Conservation (phyloP, 108 stramenopile species). For the Asterionellopsis glacialis region DNA sequence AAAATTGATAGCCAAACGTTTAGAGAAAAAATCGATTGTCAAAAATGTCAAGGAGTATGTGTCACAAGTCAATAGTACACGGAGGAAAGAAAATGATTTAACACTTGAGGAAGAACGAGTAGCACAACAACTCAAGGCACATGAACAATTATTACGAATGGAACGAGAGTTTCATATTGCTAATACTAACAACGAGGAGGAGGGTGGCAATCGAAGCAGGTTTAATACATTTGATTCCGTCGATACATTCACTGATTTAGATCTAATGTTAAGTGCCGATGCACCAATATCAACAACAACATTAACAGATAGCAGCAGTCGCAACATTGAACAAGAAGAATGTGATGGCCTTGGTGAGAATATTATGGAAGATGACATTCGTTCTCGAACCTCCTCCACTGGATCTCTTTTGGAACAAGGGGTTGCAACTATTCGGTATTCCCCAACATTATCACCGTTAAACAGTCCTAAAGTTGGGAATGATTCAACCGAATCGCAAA, state of each 20-base stretch:
- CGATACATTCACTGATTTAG: not conserved
- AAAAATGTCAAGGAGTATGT: conserved; percentile 6
- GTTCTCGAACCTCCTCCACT: too few relatives aligned
- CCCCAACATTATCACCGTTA: too few relatives aligned
- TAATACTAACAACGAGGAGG: not conserved
- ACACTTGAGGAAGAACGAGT: conserved; percentile 2
- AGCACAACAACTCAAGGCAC: conserved; percentile 8
- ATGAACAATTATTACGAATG: conserved; percentile 7
- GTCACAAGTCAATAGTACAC: not conserved
- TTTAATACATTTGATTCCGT: not conserved
- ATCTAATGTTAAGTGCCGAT: not conserved
- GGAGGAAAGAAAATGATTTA: conserved; percentile 1
- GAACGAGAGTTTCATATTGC: not conserved
- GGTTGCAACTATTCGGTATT: conserved; percentile 1
- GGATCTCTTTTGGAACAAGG: not conserved
- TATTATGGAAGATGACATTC: not conserved
- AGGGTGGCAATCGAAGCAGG: not conserved
- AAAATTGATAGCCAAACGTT: conserved; percentile 11
- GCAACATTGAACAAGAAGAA: not conserved
- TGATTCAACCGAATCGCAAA: not conserved
- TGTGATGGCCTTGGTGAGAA: not conserved
- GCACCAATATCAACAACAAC: not conserved
- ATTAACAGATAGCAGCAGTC: too few relatives aligned
- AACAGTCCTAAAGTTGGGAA: too few relatives aligned
- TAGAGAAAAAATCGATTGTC: not conserved